These are phyloP conservation scores for Cucumis sativus DNA, from an alignment of 306 rosid genomes.

Conservation along the genomic window Cucumber_9930_V3 NC_026656.2:19616501-19617000, in stretches of 20 bases:
- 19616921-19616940: conserved; percentile 41
- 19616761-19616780: conserved; percentile 34
- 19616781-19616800: conserved; percentile 51
- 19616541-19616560: conserved; percentile 31
- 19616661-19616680: conserved; percentile 16
- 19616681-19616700: conserved; percentile 14
- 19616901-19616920: conserved; percentile 53
- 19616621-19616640: conserved; percentile 55
- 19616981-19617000: conserved; percentile 50
- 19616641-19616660: conserved; percentile 50
- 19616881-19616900: conserved; percentile 34
- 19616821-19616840: conserved; percentile 61
- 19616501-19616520: conserved; percentile 26
- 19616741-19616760: conserved; percentile 26
- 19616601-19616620: conserved; percentile 56
- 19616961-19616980: conserved; percentile 46
- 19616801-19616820: conserved; percentile 52
- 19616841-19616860: conserved; percentile 36
- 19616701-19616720: neutral
- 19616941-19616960: conserved; percentile 55
- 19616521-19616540: conserved; percentile 25
- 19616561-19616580: conserved; percentile 58
- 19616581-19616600: conserved; percentile 70
- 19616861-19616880: conserved; percentile 69
- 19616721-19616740: conserved; percentile 12